Evolutionary conservation across 2,329 filamentous ascomycete species (phyloP).

Genomic region (Pyricularia sp.): DNA sequence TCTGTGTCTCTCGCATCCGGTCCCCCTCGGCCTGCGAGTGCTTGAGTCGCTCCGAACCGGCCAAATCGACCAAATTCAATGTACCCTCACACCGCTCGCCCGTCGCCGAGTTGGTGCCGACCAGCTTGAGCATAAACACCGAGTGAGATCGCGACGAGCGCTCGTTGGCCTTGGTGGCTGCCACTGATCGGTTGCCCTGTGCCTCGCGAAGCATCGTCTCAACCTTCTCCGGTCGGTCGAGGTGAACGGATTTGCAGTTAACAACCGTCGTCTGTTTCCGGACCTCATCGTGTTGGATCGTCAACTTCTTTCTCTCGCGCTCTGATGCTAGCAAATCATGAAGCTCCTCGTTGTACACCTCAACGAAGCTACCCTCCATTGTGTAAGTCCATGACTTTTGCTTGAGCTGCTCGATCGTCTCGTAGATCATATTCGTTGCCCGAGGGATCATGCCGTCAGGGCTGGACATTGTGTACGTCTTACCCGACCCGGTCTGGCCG

Average conservation of each 20-base stretch:
- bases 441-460: constrained; percentile 88
- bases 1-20: constrained; percentile 84
- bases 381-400: constrained; percentile 90
- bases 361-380: constrained; percentile 90
- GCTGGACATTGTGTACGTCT: constrained; percentile 92
- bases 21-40: constrained; percentile 79
- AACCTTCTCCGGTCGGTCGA: constrained; percentile 70
- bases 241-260: constrained; percentile 61
- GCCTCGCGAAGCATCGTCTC: constrained; percentile 70
- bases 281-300: constrained; percentile 74
- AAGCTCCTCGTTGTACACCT: constrained; percentile 96
- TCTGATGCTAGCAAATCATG: constrained; percentile 66
- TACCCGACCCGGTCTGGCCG: constrained; percentile 91
- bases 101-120: constrained; percentile 58
- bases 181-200: constrained; percentile 76
- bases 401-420: constrained; percentile 67
- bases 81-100: constrained; percentile 83
- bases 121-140: constrained; percentile 81
- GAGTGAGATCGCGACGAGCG: constrained; percentile 89
- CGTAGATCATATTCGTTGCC: constrained; percentile 86
- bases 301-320: constrained; percentile 69
- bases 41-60: constrained; percentile 81
- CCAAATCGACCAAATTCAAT: constrained; percentile 88
- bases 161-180: constrained; percentile 95
- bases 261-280: constrained; percentile 73